phyloP scores from a whole-genome alignment of 164 flowering plant species.

The Akebia trifoliata region DNA sequence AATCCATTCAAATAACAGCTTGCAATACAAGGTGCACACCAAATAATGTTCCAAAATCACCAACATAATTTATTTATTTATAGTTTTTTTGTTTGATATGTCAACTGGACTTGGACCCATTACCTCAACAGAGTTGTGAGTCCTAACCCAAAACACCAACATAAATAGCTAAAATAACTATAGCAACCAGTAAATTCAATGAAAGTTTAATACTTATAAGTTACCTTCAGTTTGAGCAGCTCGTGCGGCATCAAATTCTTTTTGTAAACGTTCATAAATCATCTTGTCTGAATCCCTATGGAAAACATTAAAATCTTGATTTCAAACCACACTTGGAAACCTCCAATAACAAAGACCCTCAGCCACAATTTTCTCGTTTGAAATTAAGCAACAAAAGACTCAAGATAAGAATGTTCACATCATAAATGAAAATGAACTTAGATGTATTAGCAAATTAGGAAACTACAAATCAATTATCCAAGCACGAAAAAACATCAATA shows the following conservation, averaged over 20 bases:
- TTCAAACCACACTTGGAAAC: background rate
- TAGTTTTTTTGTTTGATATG: too few species aligned
- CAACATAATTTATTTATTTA: too few species aligned
- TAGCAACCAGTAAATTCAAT: background rate
- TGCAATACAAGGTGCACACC: too few species aligned
- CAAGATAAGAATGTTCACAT: background rate
- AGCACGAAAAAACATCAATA: too few species aligned
- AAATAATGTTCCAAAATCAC: too few species aligned
- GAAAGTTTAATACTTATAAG: background rate
- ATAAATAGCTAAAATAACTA: background rate
- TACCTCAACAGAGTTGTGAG: too few species aligned
- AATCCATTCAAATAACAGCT: too few species aligned
- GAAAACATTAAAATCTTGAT: conserved; percentile 6
- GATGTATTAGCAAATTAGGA: background rate
- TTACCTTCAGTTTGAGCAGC: conserved; percentile 94
- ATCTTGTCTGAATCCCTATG: conserved; percentile 87
- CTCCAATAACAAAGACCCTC: background rate
- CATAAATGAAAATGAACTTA: background rate
- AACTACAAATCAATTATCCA: background rate
- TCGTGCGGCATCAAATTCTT: conserved; percentile 90
- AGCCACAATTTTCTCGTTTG: background rate
- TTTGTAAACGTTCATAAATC: conserved; percentile 78
- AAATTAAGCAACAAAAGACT: background rate
- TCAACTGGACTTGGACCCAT: too few species aligned
- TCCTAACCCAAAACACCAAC: too few species aligned